These are phyloP conservation scores for Elsinoe arachidis DNA, from an alignment of 2,329 filamentous ascomycete species.

Conservation along the genomic window DNA sequence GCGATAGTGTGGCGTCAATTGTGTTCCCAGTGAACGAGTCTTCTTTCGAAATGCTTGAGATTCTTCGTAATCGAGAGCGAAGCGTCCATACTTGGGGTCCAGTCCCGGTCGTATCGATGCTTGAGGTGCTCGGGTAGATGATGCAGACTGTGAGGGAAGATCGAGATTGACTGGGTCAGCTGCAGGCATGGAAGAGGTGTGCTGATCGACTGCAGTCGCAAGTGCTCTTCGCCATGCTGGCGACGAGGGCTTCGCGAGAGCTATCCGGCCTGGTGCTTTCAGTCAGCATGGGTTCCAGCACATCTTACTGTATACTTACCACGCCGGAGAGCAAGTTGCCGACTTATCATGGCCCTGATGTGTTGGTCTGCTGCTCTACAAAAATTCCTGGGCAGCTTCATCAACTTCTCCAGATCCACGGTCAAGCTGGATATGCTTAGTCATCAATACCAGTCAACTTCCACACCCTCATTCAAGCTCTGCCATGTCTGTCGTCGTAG, in stretches of 20 bases:
- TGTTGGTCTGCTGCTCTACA: not conserved
- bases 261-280: conserved; percentile 29
- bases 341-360: conserved; percentile 32
- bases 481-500: not conserved
- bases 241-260: conserved; percentile 30
- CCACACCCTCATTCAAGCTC: too few relatives aligned
- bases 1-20: conserved; percentile 48
- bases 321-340: conserved; percentile 33
- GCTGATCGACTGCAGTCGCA: conserved; percentile 29
- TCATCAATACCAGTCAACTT: not conserved
- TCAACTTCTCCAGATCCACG: not conserved
- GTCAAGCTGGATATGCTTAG: not conserved
- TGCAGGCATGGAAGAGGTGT: not conserved
- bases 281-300: not conserved
- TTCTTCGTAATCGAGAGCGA: conserved; percentile 34
- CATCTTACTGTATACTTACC: conserved; percentile 21
- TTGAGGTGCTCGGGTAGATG: not conserved
- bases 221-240: conserved; percentile 28
- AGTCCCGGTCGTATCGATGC: not conserved
- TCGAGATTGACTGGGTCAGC: conserved; percentile 4
- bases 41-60: conserved; percentile 31
- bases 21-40: conserved; percentile 24
- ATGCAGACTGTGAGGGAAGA: conserved; percentile 1
- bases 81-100: conserved; percentile 17
- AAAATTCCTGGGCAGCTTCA: not conserved